Evolutionary conservation across 2,329 filamentous ascomycete genomes (phyloP), one percentile per base, ranked within the genome.

Genomic region (Keithomyces neogunnii): DNA sequence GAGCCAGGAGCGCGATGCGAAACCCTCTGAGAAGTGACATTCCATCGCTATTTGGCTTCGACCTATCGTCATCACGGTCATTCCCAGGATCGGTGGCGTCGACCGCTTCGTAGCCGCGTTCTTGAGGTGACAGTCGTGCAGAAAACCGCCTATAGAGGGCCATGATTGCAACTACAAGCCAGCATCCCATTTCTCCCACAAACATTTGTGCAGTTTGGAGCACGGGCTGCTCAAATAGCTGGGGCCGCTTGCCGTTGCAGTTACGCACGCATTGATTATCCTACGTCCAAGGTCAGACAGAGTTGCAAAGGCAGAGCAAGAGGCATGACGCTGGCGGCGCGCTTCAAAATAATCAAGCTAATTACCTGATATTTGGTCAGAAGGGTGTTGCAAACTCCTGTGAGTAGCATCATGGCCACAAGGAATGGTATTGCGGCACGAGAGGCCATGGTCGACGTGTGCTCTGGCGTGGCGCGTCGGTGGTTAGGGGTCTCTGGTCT

Each of bases 191-290:
- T 69, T 99, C 93, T 51, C 93, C 93, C 55, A 96, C 79, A 67
- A 99, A 99, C 93, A 99, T 99, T 69, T 97, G 93, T 1, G 89
- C 83, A 56, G 93, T 97, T 68, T 99, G 93, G 50, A 97, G 83
- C 49, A 99, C 91, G 19, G 93, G 93, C 66, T 97, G 92, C 68
- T 96, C 89, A 70, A 99, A 97, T 60, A 81, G 79, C 56, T 80
- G 73, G 49, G 82, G 85, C 58, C 85, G 80, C 53, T 76, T 77
- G 8, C 81, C 80, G 61, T 89, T 82, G 74, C 93, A 99, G 73
- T 97, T 83, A 58, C 87, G 81, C 40, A 97, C 88, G 72, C 93
- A 99, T 84, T 96, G 89, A 76, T 96, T 95, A 68, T 99, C 93
- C 88, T 90, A 48, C 31, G 11, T 11, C n/a, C 19, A 29, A 47